Base-by-base conservation (phyloP, 495 filamentous ascomycete species). In the Chlorociboria aeruginascens region DNA sequence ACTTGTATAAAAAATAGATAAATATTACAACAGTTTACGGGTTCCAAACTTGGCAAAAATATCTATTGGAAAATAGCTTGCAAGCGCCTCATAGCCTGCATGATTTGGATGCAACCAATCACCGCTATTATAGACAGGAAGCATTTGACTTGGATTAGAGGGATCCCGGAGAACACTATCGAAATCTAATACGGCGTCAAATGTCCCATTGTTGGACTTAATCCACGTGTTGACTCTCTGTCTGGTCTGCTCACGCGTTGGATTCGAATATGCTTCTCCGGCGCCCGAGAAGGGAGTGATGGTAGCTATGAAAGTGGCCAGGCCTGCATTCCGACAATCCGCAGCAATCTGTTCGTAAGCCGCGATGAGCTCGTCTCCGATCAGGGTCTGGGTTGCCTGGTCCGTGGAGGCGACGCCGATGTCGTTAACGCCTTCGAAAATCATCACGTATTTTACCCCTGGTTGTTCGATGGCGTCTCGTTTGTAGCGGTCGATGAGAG, bases 391-490 rank as follows among this genome's bases (percentile, higher is more conserved):
- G 3, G 67, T 64, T 0, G 56, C 60, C 3, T 60, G 45, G 49
- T 76, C 70, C 0, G 69, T 50, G 17, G 61, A 66, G 1, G 68
- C 74, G 7, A 63, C 62, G 28, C 81, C 80, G 39, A 51, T 73
- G 63, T 86, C 83, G 60, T 86, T 88, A 16, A 86, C 79, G 14
- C 82, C 83, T 62, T 82, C 75, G 61, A 86, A 86, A 32, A 86
- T 70, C 63, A 86, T 71, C 30, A 72, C 76, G 54, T 78, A 84
- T 51, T 67, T 66, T 7, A 80, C 71, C 8, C 74, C 73, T 1
- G 72, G 64, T 8, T 75, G 71, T 0, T 68, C 55, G 11, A 87
- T 62, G 4, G 79, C 69, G 56, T 87, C 83, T 11, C 82, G 69
- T 56, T 83, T 77, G 51, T 83, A 68, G 0, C 83, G 74, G 40